Evolutionary conservation across 2,329 filamentous ascomycete genomes (phyloP), one percentile per base, ranked within the genome.

Genomic region (Taxawa tesnikishii): DNA sequence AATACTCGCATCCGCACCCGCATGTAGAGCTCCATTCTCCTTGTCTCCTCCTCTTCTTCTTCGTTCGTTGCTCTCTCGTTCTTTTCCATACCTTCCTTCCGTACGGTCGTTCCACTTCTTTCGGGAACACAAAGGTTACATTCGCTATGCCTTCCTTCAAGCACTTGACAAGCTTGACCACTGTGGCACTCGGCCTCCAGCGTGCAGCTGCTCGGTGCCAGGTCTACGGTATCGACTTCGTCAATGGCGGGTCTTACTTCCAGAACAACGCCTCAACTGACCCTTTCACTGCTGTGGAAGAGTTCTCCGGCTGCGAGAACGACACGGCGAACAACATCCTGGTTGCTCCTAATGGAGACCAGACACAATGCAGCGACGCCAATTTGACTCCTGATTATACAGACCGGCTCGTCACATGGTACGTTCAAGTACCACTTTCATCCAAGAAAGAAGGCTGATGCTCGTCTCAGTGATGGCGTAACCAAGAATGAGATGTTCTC

Each of bases 241-340:
- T 58, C 24, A 53, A 59, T 38, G 59, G 56, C 18, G 53, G 52
- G 2, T 40, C 45, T n/a, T 65, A 63, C 44, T 65, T 63, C 43
- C 60, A 63, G 41, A 61, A 64, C 40, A 50, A 50, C 6, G 39
- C 48, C 11, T 60, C 56, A 1, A 47, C 42, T 2, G 57, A 59
- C 3, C 43, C 43, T 6, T 65, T 64, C 38, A 58, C 57, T 15
- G 53, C 54, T n/a, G 54, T 62, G 4, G 56, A 56, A 5, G 56
- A 61, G 28, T 65, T 63, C 37, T 39, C 51, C 26, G 58, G 59
- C 14, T 65, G 61, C 43, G 50, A 57, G 19, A 42, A 48, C 19
- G 57, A 57, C 31, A 41, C 48, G 25, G 51, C 59, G 14, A 49
- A 60, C 33, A 55, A 62, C n/a, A 42, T 64, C 23, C 45, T 65